Percentiles rank a stretch among this genome's conserved stretches.
phyloP scores from a whole-genome alignment of 2,329 filamentous ascomycete genomes.

The Atkinsonella texensis region DNA sequence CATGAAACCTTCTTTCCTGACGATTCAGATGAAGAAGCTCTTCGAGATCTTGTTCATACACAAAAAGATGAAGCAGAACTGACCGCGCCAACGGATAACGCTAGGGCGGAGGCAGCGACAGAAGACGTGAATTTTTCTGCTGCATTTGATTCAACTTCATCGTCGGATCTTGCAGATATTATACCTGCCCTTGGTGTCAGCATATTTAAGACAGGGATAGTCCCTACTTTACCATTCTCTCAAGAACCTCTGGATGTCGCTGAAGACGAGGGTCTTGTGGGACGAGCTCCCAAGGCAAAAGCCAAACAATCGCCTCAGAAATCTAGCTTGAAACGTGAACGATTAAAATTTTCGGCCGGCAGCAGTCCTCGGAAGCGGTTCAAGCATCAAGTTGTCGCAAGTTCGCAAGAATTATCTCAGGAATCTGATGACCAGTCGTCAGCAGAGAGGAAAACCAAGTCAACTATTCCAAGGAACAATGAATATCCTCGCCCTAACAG shows the following conservation, averaged over 20 bases:
- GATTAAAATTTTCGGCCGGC: not conserved
- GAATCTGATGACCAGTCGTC: not conserved
- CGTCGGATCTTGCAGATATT: not conserved
- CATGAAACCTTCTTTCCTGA: slow-evolving; percentile 35
- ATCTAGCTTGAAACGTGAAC: not conserved
- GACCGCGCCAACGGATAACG: not conserved
- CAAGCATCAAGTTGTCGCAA: slow-evolving; percentile 1
- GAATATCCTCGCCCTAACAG: not conserved
- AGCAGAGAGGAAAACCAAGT: not conserved
- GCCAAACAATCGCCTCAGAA: not conserved
- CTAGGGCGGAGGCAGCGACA: not conserved
- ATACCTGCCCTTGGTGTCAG: slow-evolving; percentile 29
- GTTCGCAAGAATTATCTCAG: not conserved
- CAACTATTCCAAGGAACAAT: not conserved
- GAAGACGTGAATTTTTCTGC: not conserved
- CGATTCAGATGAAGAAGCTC: slow-evolving; percentile 42
- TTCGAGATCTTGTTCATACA: slow-evolving; percentile 16
- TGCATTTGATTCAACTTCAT: not conserved
- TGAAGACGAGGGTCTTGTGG: slow-evolving; percentile 23
- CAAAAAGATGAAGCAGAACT: not conserved
- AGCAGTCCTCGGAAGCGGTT: slow-evolving; percentile 1
- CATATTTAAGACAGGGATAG: slow-evolving; percentile 25
- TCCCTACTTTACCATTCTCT: slow-evolving; percentile 25
- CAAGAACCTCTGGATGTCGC: slow-evolving; percentile 28
- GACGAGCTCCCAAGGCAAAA: slow-evolving; percentile 10